phyloP scores from a whole-genome alignment of 129 eudicot species.

The Tagetes patula region DNA sequence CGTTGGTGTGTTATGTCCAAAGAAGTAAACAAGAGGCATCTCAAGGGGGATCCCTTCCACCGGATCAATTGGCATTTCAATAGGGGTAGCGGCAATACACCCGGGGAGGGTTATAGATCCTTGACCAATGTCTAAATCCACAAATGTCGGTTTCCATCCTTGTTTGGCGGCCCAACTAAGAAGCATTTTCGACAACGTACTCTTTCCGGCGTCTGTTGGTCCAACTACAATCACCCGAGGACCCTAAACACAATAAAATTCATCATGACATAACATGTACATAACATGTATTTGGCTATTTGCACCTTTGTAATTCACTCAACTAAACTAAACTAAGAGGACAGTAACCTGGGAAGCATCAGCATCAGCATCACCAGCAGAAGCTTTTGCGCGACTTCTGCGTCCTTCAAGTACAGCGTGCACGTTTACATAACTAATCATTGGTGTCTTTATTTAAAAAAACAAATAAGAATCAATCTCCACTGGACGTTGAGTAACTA shows the following conservation, averaged over 20 bases:
- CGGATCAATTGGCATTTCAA: constrained; percentile 93
- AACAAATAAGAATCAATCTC: constrained; percentile 4
- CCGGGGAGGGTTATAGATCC: constrained; percentile 93
- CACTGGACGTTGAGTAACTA: not conserved
- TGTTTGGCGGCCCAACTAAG: constrained; percentile 99
- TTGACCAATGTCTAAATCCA: constrained; percentile 95
- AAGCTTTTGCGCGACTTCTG: constrained; percentile 84
- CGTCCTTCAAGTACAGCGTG: constrained; percentile 94
- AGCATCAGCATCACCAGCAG: constrained; percentile 74
- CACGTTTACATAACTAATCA: constrained; percentile 94
- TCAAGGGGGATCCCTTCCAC: constrained; percentile 99
- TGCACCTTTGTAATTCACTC: not conserved
- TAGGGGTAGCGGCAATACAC: constrained; percentile 90
- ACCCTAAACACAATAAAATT: constrained; percentile 47
- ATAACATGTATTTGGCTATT: not conserved
- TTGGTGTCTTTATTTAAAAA: constrained; percentile 69
- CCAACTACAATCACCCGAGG: constrained; percentile 97
- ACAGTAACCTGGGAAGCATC: constrained; percentile 75
- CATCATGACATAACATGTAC: not conserved
- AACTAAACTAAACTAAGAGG: not conserved
- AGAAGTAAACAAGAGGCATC: constrained; percentile 91
- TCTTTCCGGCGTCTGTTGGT: constrained; percentile 97
- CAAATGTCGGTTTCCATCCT: constrained; percentile 98
- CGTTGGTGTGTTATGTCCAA: constrained; percentile 86
- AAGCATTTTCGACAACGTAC: constrained; percentile 93